Percentiles rank a stretch among this genome's conserved stretches.
Conservation (phyloP, 768 basidiomycete genomes). For the Tylopilus sp. region DNA sequence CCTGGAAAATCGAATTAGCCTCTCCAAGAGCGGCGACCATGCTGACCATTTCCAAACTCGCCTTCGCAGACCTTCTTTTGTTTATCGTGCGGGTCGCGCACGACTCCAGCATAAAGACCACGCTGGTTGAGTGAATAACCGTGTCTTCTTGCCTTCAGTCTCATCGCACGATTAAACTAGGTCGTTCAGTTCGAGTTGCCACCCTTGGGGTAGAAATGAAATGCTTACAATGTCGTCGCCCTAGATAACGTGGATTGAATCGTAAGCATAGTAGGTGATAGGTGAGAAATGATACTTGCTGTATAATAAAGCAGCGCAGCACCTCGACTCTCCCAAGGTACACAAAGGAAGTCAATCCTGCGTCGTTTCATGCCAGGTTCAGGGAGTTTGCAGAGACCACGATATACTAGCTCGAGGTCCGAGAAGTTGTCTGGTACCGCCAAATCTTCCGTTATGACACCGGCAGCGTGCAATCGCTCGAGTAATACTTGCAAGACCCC, state of each 20-base stretch:
- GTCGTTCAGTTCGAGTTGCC: not conserved
- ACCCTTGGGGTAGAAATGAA: not conserved
- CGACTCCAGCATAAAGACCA: constrained; percentile 69
- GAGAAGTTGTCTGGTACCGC: constrained; percentile 63
- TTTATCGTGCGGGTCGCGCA: constrained; percentile 64
- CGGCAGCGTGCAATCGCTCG: constrained; percentile 46
- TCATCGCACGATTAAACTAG: constrained; percentile 88
- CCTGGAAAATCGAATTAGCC: constrained; percentile 37
- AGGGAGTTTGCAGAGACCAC: constrained; percentile 70
- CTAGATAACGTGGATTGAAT: constrained; percentile 30
- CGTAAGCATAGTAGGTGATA: not conserved
- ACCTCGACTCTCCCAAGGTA: constrained; percentile 76
- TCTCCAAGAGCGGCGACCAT: not conserved
- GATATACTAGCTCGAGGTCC: constrained; percentile 74
- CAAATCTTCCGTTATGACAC: constrained; percentile 79
- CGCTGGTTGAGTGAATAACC: constrained; percentile 88
- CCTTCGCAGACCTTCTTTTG: constrained; percentile 60
- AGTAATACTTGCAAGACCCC: constrained; percentile 64
- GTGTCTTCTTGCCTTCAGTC: constrained; percentile 75
- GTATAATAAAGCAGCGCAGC: constrained; percentile 93
- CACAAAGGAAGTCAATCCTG: constrained; percentile 80
- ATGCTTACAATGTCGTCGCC: constrained; percentile 84
- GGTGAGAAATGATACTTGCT: constrained; percentile 37
- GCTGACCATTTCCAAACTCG: constrained; percentile 16
- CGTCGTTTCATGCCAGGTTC: constrained; percentile 47